Base-by-base conservation (phyloP, 495 filamentous ascomycete species). In the Talaromyces wortmannii region DNA sequence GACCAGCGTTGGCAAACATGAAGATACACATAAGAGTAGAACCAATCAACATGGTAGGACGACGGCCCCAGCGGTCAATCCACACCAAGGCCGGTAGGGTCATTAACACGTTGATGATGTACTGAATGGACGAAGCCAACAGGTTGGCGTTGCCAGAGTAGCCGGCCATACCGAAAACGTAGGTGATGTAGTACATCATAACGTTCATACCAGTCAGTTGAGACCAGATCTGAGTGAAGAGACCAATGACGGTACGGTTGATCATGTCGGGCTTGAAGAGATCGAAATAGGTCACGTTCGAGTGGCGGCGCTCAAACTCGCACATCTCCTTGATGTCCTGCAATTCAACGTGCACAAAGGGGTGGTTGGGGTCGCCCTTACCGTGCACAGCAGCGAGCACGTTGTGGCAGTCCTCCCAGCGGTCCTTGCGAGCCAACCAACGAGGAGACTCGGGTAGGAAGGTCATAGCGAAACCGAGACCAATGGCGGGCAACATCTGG, bases 121-220 rank as follows among this genome's bases (percentile, higher is more conserved):
- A 92, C 60, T 89, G 85, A 56, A 91, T 89, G 30, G 78, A 79
- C 12, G 84, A 86, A 11, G 86, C 81, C 6, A 86, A 72, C 10
- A 94, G 78, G 36, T 80, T 71, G 50, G 83, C 77, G 57, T 83
- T 74, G 31, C 75, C 75, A 1, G 73, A 75, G 0, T 86, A 69
- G 13, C 86, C 85, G 12, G 86, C 84, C 86, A 88, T 89, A 18
- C 82, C 80, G 59, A 88, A 89, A 58, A 89, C 77, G 48, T 90
- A 89, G 17, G 50, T 77, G 45, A 80, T 78, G 55, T 82, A 71
- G 60, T 82, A 81, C 82, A 90, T 90, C 87, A 91, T 91, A 11
- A 90, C 87, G 63, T 91, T 92, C 85, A 90, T 90, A 12, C 89
- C 89, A 0, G 87, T 89, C 16, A 92, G 73, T 62, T 94, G 89